These are phyloP conservation scores for Tanacetum coccineum DNA, from an alignment of 129 eudicot species.

Conservation along the genomic window DNA sequence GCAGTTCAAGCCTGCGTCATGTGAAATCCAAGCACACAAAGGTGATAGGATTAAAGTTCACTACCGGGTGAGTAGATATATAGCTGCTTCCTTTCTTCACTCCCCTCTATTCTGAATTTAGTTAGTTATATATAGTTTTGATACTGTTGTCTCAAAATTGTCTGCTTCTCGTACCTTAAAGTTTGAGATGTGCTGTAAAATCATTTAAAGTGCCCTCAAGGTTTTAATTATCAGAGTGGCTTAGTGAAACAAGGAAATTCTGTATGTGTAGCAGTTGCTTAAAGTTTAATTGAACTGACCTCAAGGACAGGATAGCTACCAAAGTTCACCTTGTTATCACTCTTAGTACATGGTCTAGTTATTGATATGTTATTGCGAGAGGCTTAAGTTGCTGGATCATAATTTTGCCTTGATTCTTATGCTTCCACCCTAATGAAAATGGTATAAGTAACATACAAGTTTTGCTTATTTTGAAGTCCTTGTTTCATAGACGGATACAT, in stretches of 20 bases:
- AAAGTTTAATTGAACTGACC: not conserved
- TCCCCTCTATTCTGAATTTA: not conserved
- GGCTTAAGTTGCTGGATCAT: not conserved
- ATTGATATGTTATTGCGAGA: not conserved
- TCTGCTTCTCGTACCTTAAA: not conserved
- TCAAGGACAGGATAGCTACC: not conserved
- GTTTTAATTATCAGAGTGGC: constrained; percentile 13
- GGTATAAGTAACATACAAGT: not conserved
- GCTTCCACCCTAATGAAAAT: not conserved
- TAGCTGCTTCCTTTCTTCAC: constrained; percentile 7
- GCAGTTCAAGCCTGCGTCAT: constrained; percentile 78
- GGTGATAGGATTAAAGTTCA: constrained; percentile 89
- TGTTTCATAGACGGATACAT: not conserved
- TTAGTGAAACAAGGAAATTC: constrained; percentile 7
- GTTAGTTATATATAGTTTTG: not conserved
- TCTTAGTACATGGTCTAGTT: not conserved
- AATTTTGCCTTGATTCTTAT: not conserved
- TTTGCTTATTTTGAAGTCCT: not conserved
- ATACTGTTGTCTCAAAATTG: not conserved
- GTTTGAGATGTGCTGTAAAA: not conserved
- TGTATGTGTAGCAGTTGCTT: constrained; percentile 4
- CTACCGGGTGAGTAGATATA: constrained; percentile 69
- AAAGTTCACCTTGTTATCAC: not conserved
- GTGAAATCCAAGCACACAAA: constrained; percentile 91
- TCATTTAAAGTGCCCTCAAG: not conserved